These are phyloP conservation scores for Plectranthus barbatus DNA, from an alignment of 257 asterid genomes.

Conservation along the genomic window DNA sequence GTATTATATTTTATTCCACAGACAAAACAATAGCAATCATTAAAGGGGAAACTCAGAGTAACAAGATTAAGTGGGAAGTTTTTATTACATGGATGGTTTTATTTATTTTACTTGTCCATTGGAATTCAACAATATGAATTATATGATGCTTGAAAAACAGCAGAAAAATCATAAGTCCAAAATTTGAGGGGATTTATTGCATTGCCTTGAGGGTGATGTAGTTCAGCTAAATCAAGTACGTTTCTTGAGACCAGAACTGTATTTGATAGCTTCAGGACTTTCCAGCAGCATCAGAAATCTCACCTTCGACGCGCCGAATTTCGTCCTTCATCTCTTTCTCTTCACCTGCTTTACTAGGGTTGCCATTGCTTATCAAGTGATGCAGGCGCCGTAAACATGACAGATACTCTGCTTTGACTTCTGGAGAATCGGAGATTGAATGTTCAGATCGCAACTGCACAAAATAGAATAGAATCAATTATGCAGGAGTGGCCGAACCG, in stretches of 20 bases:
- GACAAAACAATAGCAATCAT: too few species aligned
- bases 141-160: too few species aligned
- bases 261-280: not conserved
- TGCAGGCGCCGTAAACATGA: constrained; percentile 48
- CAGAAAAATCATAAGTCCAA: too few species aligned
- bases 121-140: not conserved
- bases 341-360: constrained; percentile 4
- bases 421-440: constrained; percentile 28
- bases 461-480: not conserved
- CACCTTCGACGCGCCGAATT: constrained; percentile 43
- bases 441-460: constrained; percentile 49
- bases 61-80: too few species aligned
- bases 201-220: not conserved
- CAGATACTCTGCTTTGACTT: constrained; percentile 58
- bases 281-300: constrained; percentile 20
- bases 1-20: too few species aligned
- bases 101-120: not conserved
- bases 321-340: constrained; percentile 39
- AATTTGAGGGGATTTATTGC: not conserved
- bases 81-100: not conserved
- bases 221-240: not conserved
- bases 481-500: too few species aligned
- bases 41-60: too few species aligned
- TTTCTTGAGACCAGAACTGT: not conserved
- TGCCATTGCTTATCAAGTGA: constrained; percentile 22